Evolutionary conservation across 2,329 filamentous ascomycete species (phyloP), one percentile per base, ranked within the genome.

Genomic region (Colletotrichum sp.): DNA sequence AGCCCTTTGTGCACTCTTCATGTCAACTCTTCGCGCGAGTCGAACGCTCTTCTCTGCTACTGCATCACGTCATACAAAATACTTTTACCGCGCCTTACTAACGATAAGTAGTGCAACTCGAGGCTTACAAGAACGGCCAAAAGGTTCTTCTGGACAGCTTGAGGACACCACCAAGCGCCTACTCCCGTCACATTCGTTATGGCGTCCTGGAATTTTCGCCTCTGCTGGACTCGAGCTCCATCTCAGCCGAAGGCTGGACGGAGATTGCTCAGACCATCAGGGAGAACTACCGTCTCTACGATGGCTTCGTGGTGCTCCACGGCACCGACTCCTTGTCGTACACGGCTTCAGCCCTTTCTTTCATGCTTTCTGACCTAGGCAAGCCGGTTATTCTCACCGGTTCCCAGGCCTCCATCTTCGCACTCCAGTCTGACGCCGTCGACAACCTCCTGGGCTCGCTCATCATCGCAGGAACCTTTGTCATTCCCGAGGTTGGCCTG

Each of bases 291-390:
- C 93, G 93, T 78, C 90, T 95, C 1, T 98, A 96, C 81, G 96
- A 98, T 83, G 95, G 95, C 25, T 98, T 98, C 82, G 95, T 98
- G 27, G 93, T 98, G 55, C 92, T 98, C 39, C 96, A 98, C 84
- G 96, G 96, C 77, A 98, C 96, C 8, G 96, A 98, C 85, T 98
- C 95, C 61, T 88, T 98, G 68, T 95, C 94, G 22, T 98, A 98
- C 85, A 97, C 95, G 6, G 95, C 95, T 77, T 98, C 95, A 7
- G 96, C 96, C 5, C 89, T 98, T 74, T 97, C 95, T 79, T 98
- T 98, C 87, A 98, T 98, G 95, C 91, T 98, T 83, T 91, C 94
- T 81, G 95, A 98, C 82, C 89, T 98, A 16, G 96, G 95, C 67
- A 98, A 98, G 87, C 95, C 96, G 3, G 95, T 98, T 36, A 93